Base-by-base conservation (phyloP, 2,329 filamentous ascomycete species). In the Sclerotinia subarctica region DNA sequence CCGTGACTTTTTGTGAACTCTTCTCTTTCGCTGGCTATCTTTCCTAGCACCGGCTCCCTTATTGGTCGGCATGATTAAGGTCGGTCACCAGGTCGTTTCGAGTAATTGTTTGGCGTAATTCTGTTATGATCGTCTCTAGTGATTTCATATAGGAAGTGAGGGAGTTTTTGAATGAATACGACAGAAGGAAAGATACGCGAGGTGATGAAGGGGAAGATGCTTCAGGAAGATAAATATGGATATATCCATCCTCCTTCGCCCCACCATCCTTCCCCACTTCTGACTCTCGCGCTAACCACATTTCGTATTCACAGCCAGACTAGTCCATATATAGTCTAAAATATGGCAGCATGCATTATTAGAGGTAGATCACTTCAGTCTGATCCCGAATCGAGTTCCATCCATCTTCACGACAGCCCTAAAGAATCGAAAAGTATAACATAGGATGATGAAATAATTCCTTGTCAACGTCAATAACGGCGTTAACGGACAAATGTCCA, bases 1-100 rank as follows among this genome's bases (percentile, higher is more conserved):
- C n/a, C 83, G 78, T 2, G 84, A 86, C 72, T 87, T 87, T 38
- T 78, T 82, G 70, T 87, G 85, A 29, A 73, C 65, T 60, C 71
- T 70, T 21, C 73, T 70, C 67, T 70, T 72, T 21, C 72, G 69
- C 32, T 58, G 42, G 15, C 3, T 38, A 1, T 52, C 56, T 53
- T 62, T 47, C n/a, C 19, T 19, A 54, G 8, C 17, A n/a, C n/a
- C 17, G 17, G 32, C 6, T 54, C 44, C 35, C 15, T 8, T 19
- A 29, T 35, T 47, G 26, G 5, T 32, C 11, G 51, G 8, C 24
- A 47, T 65, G 35, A 24, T 21, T 15, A 42, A 42, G 13, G 38
- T 42, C 15, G 5, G 38, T 42, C 54, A 42, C 29, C 21, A 8
- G 17, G 29, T 54, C 6, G 5, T 54, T 52, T 24, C 4, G 49